Percentiles rank a stretch among this genome's conserved stretches.
These are phyloP conservation scores for Salix caprea DNA, from an alignment of 345 rosid species.

Conservation along the genomic window DNA sequence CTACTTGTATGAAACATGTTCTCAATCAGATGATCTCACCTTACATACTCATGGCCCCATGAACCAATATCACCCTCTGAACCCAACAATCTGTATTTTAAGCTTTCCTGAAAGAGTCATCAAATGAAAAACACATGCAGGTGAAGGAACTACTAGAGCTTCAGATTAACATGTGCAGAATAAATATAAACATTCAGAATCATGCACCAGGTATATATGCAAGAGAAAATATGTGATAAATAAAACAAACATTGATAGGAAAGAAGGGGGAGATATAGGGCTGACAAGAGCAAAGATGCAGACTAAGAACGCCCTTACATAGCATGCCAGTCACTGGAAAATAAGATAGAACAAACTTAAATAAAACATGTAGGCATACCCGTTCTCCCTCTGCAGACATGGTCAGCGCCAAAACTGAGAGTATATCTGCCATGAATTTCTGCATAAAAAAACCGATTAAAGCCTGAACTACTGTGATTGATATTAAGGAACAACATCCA, in stretches of 20 bases:
- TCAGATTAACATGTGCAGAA: background rate
- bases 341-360: background rate
- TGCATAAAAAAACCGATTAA: slow-evolving; percentile 30
- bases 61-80: slow-evolving; percentile 91
- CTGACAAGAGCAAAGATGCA: background rate
- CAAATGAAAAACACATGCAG: background rate
- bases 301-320: background rate
- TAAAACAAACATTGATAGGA: background rate
- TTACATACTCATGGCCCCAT: slow-evolving; percentile 97
- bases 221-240: background rate
- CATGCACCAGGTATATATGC: background rate
- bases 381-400: slow-evolving; percentile 96
- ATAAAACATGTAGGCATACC: slow-evolving; percentile 44
- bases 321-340: background rate
- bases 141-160: background rate
- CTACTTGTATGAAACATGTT: background rate
- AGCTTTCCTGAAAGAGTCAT: slow-evolving; percentile 65
- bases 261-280: background rate
- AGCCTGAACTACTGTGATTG: background rate
- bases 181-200: background rate
- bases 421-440: slow-evolving; percentile 81
- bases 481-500: background rate
- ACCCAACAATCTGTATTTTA: slow-evolving; percentile 79
- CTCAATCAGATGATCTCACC: slow-evolving; percentile 31
- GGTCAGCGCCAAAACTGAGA: slow-evolving; percentile 86